Evolutionary conservation across 306 rosid genomes (phyloP), one percentile per base, ranked within the genome.

Genomic region (Medicago lupulina): DNA sequence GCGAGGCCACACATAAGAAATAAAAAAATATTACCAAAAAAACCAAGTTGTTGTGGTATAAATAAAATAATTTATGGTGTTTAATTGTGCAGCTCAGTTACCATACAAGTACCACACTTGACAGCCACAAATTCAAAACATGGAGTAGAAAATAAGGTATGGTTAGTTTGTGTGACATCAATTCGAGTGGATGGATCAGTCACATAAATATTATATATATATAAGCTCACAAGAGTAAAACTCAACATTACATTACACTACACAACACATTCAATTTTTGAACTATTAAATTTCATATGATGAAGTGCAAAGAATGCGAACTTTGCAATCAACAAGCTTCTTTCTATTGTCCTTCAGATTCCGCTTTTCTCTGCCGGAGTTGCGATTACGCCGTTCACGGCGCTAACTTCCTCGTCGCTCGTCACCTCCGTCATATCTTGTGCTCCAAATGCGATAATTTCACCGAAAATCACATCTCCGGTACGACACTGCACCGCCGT

Each of bases 391-490:
- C 36, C 54, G 81, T 81, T 16, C 88, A 85, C 18, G 1, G 57
- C n/a, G 88, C 83, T 1, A 85, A 85, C 60, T 81, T 85, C 55
- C 79, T 85, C 44, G 88, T 85, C 2, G 88, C 85, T 70, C 85
- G 88, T 5, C 88, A 85, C 53, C 38, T 18, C 50, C 79, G 88
- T 2, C 70, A 67, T 14, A 14, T 67, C 2, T 53, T 85, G 41
- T 85, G 85, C 47, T 51, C 47, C 65, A 3, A 40, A 10, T 81
- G 85, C 25, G 1, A 75, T 40, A 11, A 46, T 34, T 81, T 81
- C 62, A 25, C 81, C 28, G 83, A 73, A 44, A 73, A 9, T 9
- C 72, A 54, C 15, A 12, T 73, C 63, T 62, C 83, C 85, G 87
- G 80, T 25, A 11, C 9, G 0, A 0, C 5, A 2, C 15, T 49